Evolutionary conservation across 1,139 yeast species (phyloP), one percentile per base, ranked within the genome.

Genomic region (Pneumocystis murina): DNA sequence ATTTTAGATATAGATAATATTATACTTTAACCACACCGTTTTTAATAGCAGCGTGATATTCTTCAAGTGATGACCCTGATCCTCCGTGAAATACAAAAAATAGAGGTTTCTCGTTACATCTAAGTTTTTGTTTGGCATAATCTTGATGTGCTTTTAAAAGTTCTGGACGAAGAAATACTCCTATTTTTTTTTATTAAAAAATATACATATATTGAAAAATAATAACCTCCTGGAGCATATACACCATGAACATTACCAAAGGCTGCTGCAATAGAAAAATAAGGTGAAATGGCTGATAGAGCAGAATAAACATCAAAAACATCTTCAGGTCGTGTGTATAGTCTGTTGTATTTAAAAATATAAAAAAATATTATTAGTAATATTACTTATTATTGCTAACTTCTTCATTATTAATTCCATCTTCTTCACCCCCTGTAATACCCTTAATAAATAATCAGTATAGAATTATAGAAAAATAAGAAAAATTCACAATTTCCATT

Each of bases 1-100:
- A 94, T 82, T 92, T 98, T 79, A 96, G 88, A 82, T 94, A 98
- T 72, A 98, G 92, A 81, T 92, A 98, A 78, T 92, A 84, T 85
- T 92, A 94, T 77, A 94, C 98, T 87, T 92, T 92, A 76, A 91
- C 96, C 72, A 91, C 97, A 82, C 98, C 98, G 79, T 83, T 80
- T 77, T 77, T 78, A 79, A 92, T 92, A 76, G 91, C 98, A 71
- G 85, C 84, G 80, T 87, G 87, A 78, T 87, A 92, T 80, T 94
- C 98, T 70, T 80, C 78, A 79, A 87, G 95, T 71, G 94, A 74
- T 64, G 98, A 94, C 78, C 98, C 99, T 68, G 98, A 92, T 78
- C 99, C 99, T 81, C 99, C 99, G 84, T 92, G 99, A 97, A 92
- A 92, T 71, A 92, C 99, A 74, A 92, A 84, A 87, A 85, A 94